Evolutionary conservation across 768 basidiomycete species (phyloP).

Genomic region (Chalciporus pseudorubinellus): DNA sequence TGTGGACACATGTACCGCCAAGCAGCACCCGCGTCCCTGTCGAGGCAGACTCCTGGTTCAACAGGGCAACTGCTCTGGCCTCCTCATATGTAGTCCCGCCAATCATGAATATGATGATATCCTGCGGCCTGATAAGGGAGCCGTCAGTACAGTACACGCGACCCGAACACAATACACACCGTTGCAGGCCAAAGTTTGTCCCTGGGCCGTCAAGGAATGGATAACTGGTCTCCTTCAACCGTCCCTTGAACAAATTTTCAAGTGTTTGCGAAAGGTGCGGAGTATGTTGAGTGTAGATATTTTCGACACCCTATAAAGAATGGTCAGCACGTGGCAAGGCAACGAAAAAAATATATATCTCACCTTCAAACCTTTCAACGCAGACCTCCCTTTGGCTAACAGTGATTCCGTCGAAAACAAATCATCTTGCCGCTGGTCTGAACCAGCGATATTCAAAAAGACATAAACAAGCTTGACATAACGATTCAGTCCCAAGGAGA

Average conservation of each 20-base stretch:
- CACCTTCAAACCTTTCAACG: constrained; percentile 93
- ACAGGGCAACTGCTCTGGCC: constrained; percentile 75
- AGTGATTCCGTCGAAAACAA: constrained; percentile 94
- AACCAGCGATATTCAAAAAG: constrained; percentile 87
- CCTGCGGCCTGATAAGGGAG: constrained; percentile 67
- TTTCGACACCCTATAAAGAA: constrained; percentile 82
- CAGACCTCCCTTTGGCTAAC: constrained; percentile 90
- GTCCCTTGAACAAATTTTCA: constrained; percentile 83
- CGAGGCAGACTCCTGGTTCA: constrained; percentile 76
- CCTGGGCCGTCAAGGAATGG: constrained; percentile 81
- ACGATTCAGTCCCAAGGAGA: constrained; percentile 6
- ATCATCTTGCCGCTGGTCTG: constrained; percentile 96
- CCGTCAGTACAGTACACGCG: constrained; percentile 2
- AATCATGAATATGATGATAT: constrained; percentile 95
- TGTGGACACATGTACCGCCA: constrained; percentile 94
- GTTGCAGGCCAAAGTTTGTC: constrained; percentile 65
- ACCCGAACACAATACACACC: constrained; percentile 38
- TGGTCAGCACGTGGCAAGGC: constrained; percentile 3
- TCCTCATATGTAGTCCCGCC: constrained; percentile 98
- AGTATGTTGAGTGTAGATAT: constrained; percentile 96
- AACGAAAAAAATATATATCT: constrained; percentile 7
- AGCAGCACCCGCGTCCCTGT: constrained; percentile 77
- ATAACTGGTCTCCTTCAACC: constrained; percentile 83
- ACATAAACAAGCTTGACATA: constrained; percentile 81
- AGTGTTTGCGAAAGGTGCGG: constrained; percentile 92